A percentile compares a stretch with the other conserved stretches of the same genome.
These are phyloP conservation scores for Fusarium buxicola DNA, from an alignment of 2,329 filamentous ascomycete species.

Conservation along the genomic window DNA sequence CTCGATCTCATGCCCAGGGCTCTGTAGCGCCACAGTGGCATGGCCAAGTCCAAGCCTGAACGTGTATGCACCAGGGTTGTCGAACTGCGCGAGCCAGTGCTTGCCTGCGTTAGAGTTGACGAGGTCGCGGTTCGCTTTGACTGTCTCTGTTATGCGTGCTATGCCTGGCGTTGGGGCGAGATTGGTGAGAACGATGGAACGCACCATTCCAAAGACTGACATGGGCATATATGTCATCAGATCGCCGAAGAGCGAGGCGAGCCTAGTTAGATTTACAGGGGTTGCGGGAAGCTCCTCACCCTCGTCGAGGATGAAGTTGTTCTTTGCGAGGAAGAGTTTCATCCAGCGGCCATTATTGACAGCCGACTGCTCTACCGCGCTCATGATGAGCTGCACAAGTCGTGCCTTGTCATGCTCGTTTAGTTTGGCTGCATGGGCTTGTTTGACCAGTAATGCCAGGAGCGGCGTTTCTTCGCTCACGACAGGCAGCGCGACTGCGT, in stretches of 20 bases:
- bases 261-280: conserved; percentile 32
- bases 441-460: conserved; percentile 12
- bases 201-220: conserved; percentile 33
- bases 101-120: conserved; percentile 44
- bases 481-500: conserved; percentile 9
- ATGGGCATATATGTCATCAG: conserved; percentile 30
- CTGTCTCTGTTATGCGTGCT: conserved; percentile 34
- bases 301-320: conserved; percentile 40
- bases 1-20: neutral
- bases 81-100: conserved; percentile 48
- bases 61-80: neutral
- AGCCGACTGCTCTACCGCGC: conserved; percentile 44
- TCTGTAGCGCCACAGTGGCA: conserved; percentile 13
- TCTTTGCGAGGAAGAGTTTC: conserved; percentile 46
- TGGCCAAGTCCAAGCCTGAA: conserved; percentile 11
- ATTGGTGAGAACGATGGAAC: conserved; percentile 36
- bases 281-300: conserved; percentile 41
- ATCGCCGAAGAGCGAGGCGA: conserved; percentile 25
- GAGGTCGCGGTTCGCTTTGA: conserved; percentile 42
- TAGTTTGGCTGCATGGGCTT: neutral
- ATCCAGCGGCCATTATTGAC: conserved; percentile 49
- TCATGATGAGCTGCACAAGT: conserved; percentile 42
- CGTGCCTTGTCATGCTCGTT: conserved; percentile 12
- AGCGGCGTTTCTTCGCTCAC: conserved; percentile 23
- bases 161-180: conserved; percentile 40